Evolutionary conservation across 345 rosid genomes (phyloP).

Genomic region (Pseudoturritis turrita): DNA sequence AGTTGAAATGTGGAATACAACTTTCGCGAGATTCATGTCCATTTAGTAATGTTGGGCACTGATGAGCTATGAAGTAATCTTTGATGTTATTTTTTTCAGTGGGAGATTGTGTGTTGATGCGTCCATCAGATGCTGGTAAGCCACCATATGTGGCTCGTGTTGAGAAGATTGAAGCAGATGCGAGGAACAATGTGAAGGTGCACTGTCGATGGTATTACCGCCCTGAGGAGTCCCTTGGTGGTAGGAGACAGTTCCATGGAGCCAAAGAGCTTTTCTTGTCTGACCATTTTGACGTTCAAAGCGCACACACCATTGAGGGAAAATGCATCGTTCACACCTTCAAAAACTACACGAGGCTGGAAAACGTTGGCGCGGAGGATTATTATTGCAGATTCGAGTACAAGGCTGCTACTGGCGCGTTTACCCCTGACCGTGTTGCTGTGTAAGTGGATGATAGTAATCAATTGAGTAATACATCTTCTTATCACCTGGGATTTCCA

Average conservation of each 20-base stretch:
- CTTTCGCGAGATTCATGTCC: not conserved
- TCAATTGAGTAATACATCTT: not conserved
- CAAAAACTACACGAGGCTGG: conserved; percentile 79
- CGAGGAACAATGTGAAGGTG: conserved; percentile 68
- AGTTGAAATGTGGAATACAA: no score
- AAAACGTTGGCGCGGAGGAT: conserved; percentile 81
- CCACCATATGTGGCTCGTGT: conserved; percentile 80
- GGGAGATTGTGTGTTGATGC: conserved; percentile 81
- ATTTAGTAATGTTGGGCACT: not conserved
- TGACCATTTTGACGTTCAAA: conserved; percentile 70
- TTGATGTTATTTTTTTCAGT: conserved; percentile 36
- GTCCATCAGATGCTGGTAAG: conserved; percentile 73
- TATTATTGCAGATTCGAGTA: conserved; percentile 78
- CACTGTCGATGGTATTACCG: conserved; percentile 81
- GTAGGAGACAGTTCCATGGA: conserved; percentile 83
- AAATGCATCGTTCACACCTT: conserved; percentile 79
- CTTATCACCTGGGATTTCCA: not conserved
- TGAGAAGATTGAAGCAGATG: conserved; percentile 80
- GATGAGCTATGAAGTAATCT: conserved; percentile 11
- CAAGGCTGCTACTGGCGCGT: conserved; percentile 77
- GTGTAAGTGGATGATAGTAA: conserved; percentile 48
- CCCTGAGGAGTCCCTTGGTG: conserved; percentile 87
- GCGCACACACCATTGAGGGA: conserved; percentile 82
- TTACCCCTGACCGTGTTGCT: conserved; percentile 82
- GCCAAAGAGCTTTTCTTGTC: conserved; percentile 79